Evolutionary conservation across 2,329 filamentous ascomycete species (phyloP).

Genomic region (Cytospora chrysosperma): DNA sequence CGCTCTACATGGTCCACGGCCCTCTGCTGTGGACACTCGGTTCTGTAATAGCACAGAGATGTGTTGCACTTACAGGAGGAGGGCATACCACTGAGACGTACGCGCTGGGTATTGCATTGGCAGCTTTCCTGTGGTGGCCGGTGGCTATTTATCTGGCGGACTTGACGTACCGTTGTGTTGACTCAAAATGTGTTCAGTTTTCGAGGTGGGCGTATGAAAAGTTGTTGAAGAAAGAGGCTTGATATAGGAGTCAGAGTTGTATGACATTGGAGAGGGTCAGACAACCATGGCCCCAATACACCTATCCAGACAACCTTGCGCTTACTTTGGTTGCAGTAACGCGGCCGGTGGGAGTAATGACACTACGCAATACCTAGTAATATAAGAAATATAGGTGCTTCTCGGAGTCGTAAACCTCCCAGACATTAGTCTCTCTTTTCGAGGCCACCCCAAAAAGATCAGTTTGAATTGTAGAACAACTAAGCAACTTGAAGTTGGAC

Average conservation of each 20-base stretch:
- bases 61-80: conserved; percentile 7
- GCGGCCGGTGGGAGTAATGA: too few relatives aligned
- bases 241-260: neutral
- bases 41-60: conserved; percentile 2
- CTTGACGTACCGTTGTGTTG: conserved; percentile 12
- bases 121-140: conserved; percentile 22
- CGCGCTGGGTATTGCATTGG: conserved; percentile 13
- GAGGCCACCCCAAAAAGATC: too few relatives aligned
- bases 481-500: too few relatives aligned
- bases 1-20: conserved; percentile 20
- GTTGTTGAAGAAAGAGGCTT: conserved; percentile 2
- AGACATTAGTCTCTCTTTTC: too few relatives aligned
- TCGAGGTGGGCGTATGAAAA: conserved; percentile 22
- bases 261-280: too few relatives aligned
- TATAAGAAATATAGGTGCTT: too few relatives aligned
- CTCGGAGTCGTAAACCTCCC: too few relatives aligned
- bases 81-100: conserved; percentile 6
- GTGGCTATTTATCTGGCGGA: conserved; percentile 19
- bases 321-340: too few relatives aligned
- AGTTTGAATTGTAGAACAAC: too few relatives aligned
- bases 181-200: conserved; percentile 19
- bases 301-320: too few relatives aligned
- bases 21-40: conserved; percentile 22
- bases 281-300: too few relatives aligned
- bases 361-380: too few relatives aligned